Evolutionary conservation across 2,329 filamentous ascomycete species (phyloP), one percentile per base, ranked within the genome.

Genomic region (Proliferodiscus dingleyae): DNA sequence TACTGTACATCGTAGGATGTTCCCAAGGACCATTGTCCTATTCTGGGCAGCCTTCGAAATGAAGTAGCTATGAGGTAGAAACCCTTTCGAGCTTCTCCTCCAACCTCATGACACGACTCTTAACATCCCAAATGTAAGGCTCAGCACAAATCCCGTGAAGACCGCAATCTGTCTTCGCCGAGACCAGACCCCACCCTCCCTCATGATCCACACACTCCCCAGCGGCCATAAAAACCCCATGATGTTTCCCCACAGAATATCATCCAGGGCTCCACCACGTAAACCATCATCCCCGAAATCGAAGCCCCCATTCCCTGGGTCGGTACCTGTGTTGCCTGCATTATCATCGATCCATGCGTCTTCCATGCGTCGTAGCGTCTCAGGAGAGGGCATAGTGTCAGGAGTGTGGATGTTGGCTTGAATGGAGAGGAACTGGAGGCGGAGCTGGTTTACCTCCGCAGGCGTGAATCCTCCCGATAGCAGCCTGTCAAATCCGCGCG

Each of bases 181-280:
- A 50, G 83, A 86, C 80, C 89, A 95, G 49, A 97, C 82, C 1
- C 87, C 89, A 47, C 93, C 87, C 65, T 95, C 88, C 49, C 90
- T 75, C 54, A 91, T 77, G 40, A 94, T 71, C 89, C 90, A 96
- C 42, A 91, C 71, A 59, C 87, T 89, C 0, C 88, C 91, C 8
- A 97, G 67, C 3, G 93, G 93, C 80, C 91, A 97, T 64, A 98
- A 86, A 71, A 97, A 98, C 0, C 93, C 93, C 59, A 93, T 87
- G 48, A 94, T 71, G 65, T 93, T 88, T 4, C 90, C 93, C 68
- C 84, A 87, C 47, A 97, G 74, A 71, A 96, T 80, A 60, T 94
- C 84, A 61, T 97, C 91, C 36, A 95, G 70, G 9, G 86, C 60
- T 51, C 64, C 58, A 49, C 65, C 53, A 36, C 63, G 58, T 53